A percentile compares a stretch with the other conserved stretches of the same genome.
These are phyloP conservation scores for Claviceps humidiphila DNA, from an alignment of 2,329 filamentous ascomycete genomes.

Conservation along the genomic window DNA sequence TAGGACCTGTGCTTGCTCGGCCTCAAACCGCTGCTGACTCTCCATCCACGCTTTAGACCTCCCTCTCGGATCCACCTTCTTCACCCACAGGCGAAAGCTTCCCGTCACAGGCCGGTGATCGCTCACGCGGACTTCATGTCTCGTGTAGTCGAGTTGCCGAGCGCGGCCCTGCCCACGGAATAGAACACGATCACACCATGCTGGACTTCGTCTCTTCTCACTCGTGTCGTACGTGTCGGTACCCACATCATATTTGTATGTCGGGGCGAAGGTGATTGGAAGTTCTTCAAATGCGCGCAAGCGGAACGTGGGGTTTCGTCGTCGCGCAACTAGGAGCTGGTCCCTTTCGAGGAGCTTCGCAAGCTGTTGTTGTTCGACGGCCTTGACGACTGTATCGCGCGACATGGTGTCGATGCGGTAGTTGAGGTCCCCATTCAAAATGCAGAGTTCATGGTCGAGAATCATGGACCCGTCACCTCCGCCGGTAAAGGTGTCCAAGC, in stretches of 20 bases:
- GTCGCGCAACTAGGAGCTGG: constrained; percentile 77
- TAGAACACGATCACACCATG: constrained; percentile 93
- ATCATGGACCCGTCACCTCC: constrained; percentile 95
- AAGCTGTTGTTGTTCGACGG: constrained; percentile 69
- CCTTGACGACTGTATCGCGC: constrained; percentile 79
- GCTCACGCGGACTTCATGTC: constrained; percentile 81
- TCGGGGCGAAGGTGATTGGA: constrained; percentile 83
- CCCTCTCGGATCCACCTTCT: constrained; percentile 59
- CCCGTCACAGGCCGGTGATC: constrained; percentile 91
- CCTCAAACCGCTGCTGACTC: constrained; percentile 62
- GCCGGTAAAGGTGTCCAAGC: constrained; percentile 69
- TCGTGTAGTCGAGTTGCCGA: constrained; percentile 73
- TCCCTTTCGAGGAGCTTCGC: constrained; percentile 81
- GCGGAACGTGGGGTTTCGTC: constrained; percentile 80
- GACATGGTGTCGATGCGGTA: constrained; percentile 98
- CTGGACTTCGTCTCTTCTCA: constrained; percentile 86
- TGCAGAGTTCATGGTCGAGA: constrained; percentile 92
- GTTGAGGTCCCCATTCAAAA: constrained; percentile 91
- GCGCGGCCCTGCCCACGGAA: constrained; percentile 71
- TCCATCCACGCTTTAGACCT: constrained; percentile 56
- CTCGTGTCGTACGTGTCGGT: constrained; percentile 88
- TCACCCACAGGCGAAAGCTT: constrained; percentile 68
- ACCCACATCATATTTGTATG: constrained; percentile 97
- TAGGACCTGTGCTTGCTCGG: constrained; percentile 53
- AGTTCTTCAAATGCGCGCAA: constrained; percentile 83